Evolutionary conservation across 169 alveolate genomes (phyloP).

Genomic region (Fabrea salina): DNA sequence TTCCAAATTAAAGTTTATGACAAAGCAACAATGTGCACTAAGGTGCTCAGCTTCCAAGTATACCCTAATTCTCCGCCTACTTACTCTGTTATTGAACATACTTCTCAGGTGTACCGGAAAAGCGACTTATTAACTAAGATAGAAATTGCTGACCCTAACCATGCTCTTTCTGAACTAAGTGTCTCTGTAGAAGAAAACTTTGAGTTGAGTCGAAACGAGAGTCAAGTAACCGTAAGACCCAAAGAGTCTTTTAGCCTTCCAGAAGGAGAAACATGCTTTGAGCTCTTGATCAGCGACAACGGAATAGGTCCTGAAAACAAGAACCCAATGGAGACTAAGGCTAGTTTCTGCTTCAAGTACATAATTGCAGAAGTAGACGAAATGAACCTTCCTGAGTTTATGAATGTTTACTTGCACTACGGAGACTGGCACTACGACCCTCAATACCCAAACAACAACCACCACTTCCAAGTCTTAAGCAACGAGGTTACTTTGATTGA

Average conservation of each 20-base stretch:
- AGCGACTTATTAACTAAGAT: background rate
- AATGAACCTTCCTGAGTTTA: too few species aligned
- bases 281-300: background rate
- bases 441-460: too few species aligned
- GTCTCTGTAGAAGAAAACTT: background rate
- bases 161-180: background rate
- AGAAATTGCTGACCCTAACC: background rate
- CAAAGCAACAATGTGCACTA: background rate
- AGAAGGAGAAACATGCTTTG: background rate
- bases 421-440: too few species aligned
- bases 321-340: background rate
- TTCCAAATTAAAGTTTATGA: conserved; percentile 19
- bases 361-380: background rate
- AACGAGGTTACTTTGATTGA: too few species aligned
- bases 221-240: background rate
- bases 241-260: background rate
- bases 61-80: conserved; percentile 8
- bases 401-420: too few species aligned
- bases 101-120: background rate
- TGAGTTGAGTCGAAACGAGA: background rate
- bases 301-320: background rate
- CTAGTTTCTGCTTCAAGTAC: background rate
- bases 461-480: too few species aligned
- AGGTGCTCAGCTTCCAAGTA: background rate
- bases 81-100: too few species aligned